Evolutionary conservation across 1,284 basidiomycete genomes (phyloP).

Genomic region (Ustilago shanxiensis): DNA sequence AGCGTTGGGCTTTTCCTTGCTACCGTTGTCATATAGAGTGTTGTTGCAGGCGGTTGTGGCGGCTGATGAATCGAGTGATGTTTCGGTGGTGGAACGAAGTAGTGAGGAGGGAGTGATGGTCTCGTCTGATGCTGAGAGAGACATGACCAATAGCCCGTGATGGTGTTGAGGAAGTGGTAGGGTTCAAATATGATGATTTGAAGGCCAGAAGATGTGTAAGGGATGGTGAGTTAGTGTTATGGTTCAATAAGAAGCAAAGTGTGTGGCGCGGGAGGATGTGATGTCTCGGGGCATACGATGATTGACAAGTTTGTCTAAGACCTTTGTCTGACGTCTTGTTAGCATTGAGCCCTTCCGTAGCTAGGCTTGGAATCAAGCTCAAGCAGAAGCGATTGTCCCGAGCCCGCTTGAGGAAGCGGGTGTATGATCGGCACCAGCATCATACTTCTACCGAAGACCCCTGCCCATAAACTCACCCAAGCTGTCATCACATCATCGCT

Average conservation of each 20-base stretch:
- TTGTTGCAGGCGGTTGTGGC: slow-evolving; percentile 5
- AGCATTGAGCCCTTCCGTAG: too few relatives aligned
- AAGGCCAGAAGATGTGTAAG: not conserved
- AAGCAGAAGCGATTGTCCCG: too few relatives aligned
- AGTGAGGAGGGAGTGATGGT: not conserved
- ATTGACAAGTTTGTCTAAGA: not conserved
- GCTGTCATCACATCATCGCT: not conserved
- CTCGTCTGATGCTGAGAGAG: not conserved
- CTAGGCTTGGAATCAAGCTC: not conserved
- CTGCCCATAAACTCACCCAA: not conserved
- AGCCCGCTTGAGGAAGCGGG: not conserved
- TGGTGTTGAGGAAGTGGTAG: not conserved
- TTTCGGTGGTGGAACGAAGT: not conserved
- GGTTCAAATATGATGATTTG: not conserved
- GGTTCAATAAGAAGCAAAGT: too few relatives aligned
- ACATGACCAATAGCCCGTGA: not conserved
- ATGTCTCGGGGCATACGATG: not conserved
- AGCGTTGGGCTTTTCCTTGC: not conserved
- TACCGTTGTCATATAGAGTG: not conserved
- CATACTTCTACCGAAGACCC: not conserved
- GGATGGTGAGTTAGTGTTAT: not conserved
- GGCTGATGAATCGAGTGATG: not conserved
- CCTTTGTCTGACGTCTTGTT: too few relatives aligned
- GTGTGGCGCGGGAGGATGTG: too few relatives aligned
- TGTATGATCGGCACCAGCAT: not conserved